phyloP scores from a whole-genome alignment of 2,329 filamentous ascomycete genomes.

The Botrytis squamosa region DNA sequence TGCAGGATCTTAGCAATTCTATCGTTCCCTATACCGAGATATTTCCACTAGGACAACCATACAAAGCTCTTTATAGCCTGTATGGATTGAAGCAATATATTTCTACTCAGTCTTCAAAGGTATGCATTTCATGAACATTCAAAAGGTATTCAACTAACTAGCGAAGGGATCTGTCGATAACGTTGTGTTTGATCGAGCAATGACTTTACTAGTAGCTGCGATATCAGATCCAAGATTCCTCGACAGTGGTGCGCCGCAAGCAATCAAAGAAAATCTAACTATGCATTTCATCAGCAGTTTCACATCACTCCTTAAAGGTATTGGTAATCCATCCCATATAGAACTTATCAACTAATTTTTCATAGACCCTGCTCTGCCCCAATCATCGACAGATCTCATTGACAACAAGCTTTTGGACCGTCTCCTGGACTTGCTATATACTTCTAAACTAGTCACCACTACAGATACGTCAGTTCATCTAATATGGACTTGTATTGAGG shows the following conservation, averaged over 20 bases:
- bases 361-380: conserved; percentile 41
- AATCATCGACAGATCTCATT: conserved; percentile 39
- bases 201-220: conserved; percentile 58
- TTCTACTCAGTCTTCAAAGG: conserved; percentile 31
- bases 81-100: conserved; percentile 65
- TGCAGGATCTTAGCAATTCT: conserved; percentile 57
- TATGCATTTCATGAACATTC: conserved; percentile 27
- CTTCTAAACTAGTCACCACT: conserved; percentile 27
- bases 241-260: conserved; percentile 45
- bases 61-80: conserved; percentile 71
- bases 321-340: not conserved
- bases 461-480: conserved; percentile 39
- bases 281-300: conserved; percentile 58
- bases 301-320: conserved; percentile 55
- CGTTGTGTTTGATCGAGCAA: conserved; percentile 44
- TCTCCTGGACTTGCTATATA: conserved; percentile 37
- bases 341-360: conserved; percentile 34
- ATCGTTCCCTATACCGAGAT: conserved; percentile 56
- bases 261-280: conserved; percentile 50
- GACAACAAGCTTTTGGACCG: conserved; percentile 38
- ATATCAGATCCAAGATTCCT: conserved; percentile 58
- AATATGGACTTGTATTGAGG: conserved; percentile 46
- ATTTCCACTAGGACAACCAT: conserved; percentile 68
- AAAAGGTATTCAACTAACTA: conserved; percentile 21
- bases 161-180: conserved; percentile 35